Evolutionary conservation across 768 basidiomycete species (phyloP).

Genomic region (Xerocomellus intermedius): DNA sequence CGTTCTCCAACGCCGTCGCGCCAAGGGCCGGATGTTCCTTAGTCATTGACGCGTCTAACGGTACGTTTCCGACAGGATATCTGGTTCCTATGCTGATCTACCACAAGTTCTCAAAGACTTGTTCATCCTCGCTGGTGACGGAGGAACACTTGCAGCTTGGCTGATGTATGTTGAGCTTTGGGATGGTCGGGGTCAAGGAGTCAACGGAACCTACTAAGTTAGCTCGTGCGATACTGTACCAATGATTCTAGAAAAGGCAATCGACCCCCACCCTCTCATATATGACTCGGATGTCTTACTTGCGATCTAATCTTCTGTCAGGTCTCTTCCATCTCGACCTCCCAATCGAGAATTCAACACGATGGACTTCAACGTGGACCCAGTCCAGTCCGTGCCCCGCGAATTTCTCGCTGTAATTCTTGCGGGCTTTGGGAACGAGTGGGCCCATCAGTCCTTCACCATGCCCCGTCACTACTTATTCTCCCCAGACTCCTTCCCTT

Average conservation of each 20-base stretch:
- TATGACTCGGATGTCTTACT: slow-evolving; percentile 8
- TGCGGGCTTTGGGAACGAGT: slow-evolving; percentile 93
- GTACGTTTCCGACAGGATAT: slow-evolving; percentile 9
- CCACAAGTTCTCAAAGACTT: background rate
- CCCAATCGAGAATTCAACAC: background rate
- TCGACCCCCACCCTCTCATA: background rate
- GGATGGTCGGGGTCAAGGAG: background rate
- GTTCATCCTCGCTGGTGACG: background rate
- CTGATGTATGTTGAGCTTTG: background rate
- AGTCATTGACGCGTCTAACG: slow-evolving; percentile 54
- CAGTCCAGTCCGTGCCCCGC: slow-evolving; percentile 50
- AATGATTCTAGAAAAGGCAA: slow-evolving; percentile 24
- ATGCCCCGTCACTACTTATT: background rate
- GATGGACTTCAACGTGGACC: slow-evolving; percentile 67
- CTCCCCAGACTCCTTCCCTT: slow-evolving; percentile 63
- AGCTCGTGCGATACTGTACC: background rate
- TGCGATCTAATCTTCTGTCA: background rate
- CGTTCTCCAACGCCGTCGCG: slow-evolving; percentile 64
- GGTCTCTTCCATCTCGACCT: background rate
- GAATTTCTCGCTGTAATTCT: slow-evolving; percentile 90
- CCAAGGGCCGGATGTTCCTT: slow-evolving; percentile 77
- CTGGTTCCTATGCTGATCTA: background rate
- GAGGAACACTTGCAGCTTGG: background rate
- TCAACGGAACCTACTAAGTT: background rate
- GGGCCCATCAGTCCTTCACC: slow-evolving; percentile 27